phyloP scores from a whole-genome alignment of 192 early-diverging fungal genomes.

The Coemansia sp. region DNA sequence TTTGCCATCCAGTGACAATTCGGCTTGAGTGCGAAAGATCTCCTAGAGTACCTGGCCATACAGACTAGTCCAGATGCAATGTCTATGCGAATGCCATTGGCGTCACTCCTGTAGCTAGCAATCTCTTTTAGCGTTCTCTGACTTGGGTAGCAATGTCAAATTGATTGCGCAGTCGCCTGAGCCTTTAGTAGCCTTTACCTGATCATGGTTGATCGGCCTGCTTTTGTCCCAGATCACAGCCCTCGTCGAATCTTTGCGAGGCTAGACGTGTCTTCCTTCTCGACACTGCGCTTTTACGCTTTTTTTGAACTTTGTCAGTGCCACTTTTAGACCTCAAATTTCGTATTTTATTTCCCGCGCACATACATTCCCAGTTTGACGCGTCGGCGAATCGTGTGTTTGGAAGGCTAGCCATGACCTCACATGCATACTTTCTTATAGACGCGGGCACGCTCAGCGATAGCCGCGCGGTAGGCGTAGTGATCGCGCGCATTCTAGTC shows the following conservation, averaged over 20 bases:
- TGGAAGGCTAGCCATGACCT: slow-evolving; percentile 18
- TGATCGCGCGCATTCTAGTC: slow-evolving; percentile 39
- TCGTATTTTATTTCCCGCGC: neutral
- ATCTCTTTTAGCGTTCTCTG: neutral
- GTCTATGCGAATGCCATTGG: neutral
- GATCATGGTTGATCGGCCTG: neutral
- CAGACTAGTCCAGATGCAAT: too few species aligned
- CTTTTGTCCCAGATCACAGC: neutral
- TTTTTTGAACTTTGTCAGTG: neutral
- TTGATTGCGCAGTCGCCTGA: neutral
- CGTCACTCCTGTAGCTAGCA: neutral
- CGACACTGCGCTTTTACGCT: neutral
- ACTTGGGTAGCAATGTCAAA: neutral
- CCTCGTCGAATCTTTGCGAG: neutral
- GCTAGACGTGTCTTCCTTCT: neutral
- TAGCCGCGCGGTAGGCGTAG: slow-evolving; percentile 2
- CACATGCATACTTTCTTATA: slow-evolving; percentile 55
- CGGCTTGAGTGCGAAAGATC: too few species aligned
- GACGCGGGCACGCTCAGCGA: slow-evolving; percentile 21
- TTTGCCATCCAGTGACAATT: too few species aligned
- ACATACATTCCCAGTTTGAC: neutral
- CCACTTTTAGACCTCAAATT: neutral
- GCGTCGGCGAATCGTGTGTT: neutral
- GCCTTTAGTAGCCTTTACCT: neutral
- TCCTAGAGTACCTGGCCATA: too few species aligned